Evolutionary conservation across 768 basidiomycete species (phyloP).

Genomic region (Pleurotus sapidus): DNA sequence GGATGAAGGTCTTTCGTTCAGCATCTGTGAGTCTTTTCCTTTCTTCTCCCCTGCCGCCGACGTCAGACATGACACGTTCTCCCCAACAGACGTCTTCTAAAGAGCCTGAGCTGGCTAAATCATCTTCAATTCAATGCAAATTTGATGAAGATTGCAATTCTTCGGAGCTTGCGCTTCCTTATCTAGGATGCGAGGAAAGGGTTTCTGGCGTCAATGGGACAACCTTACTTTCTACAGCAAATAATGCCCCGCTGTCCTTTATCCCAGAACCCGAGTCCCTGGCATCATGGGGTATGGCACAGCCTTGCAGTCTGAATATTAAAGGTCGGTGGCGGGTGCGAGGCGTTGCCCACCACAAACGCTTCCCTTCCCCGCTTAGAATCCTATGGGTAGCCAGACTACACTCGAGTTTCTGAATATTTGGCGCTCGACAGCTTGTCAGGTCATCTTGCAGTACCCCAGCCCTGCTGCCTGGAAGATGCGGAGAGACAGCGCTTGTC

Average conservation of each 20-base stretch:
- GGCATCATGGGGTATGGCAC: neutral
- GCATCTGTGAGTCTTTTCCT: too few species aligned
- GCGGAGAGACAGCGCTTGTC: conserved; percentile 1
- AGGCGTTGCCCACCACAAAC: neutral
- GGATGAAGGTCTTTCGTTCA: too few species aligned
- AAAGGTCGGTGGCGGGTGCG: neutral
- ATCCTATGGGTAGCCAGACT: neutral
- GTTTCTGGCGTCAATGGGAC: neutral
- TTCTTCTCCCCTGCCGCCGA: too few species aligned
- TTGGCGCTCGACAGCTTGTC: conserved; percentile 6
- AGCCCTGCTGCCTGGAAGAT: neutral
- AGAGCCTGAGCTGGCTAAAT: too few species aligned
- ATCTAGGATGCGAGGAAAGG: neutral
- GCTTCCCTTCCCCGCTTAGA: neutral
- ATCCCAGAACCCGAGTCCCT: neutral
- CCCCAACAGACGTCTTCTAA: too few species aligned
- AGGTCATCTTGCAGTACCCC: neutral
- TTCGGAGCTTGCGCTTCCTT: neutral
- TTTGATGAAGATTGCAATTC: too few species aligned
- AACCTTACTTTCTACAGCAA: neutral
- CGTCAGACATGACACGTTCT: too few species aligned
- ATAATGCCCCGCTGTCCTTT: neutral
- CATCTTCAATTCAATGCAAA: too few species aligned
- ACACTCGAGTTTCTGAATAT: conserved; percentile 5
- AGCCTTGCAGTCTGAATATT: neutral